These are phyloP conservation scores for Colletotrichum somersetense DNA, from an alignment of 2,329 filamentous ascomycete species.

Conservation along the genomic window DNA sequence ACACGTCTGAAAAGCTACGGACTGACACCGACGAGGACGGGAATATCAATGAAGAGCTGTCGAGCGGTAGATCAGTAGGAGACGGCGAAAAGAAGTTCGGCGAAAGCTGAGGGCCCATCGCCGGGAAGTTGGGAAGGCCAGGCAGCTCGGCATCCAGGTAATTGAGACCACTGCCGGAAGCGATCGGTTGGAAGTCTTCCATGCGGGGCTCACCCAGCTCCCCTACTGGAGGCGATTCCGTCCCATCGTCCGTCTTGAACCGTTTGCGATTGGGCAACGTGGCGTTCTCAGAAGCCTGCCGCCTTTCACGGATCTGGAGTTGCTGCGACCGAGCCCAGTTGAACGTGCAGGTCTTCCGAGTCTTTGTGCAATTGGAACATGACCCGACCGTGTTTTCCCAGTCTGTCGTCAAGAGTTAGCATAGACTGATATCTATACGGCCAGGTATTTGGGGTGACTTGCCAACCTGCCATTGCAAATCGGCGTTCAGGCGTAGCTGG, in stretches of 20 bases:
- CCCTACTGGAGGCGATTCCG: neutral
- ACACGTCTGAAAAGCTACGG: neutral
- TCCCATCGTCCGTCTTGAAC: slow-evolving; percentile 9
- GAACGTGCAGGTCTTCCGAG: slow-evolving; percentile 48
- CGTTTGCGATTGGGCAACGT: slow-evolving; percentile 6
- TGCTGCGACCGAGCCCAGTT: slow-evolving; percentile 46
- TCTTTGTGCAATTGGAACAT: slow-evolving; percentile 50
- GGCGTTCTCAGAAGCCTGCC: slow-evolving; percentile 7
- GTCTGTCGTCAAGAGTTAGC: slow-evolving; percentile 5
- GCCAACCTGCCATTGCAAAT: slow-evolving; percentile 28
- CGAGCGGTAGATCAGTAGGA: neutral
- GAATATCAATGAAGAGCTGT: slow-evolving; percentile 6
- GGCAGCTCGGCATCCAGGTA: neutral
- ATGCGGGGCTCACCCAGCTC: neutral
- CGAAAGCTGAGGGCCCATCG: neutral
- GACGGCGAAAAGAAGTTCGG: neutral
- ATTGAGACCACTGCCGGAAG: neutral
- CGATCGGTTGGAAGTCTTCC: neutral
- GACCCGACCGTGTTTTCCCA: slow-evolving; percentile 28
- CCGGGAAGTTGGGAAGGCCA: neutral
- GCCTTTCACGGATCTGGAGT: slow-evolving; percentile 16
- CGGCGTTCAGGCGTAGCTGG: slow-evolving; percentile 14
- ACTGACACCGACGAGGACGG: slow-evolving; percentile 16
- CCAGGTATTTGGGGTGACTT: neutral
- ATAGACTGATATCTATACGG: too few relatives aligned